Base-by-base conservation (phyloP, 768 basidiomycete species). In the Tylopilus subfusipes region DNA sequence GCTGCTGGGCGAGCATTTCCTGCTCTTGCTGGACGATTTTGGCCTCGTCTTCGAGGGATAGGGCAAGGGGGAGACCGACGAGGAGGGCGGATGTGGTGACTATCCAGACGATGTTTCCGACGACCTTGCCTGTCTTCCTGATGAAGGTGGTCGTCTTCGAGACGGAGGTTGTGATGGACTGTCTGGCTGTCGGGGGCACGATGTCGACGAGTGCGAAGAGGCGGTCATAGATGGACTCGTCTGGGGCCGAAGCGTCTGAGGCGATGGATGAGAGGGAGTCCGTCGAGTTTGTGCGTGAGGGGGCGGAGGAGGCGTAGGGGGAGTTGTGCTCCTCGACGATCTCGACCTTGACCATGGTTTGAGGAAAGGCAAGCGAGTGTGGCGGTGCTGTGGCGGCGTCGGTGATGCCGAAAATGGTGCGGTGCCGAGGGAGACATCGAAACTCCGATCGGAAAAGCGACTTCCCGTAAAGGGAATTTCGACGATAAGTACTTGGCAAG, bases 31-130 rank as follows among this genome's bases (percentile, higher is more conserved):
- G 85, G 12, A 93, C 87, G 53, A 96, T 82, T 74, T 94, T 93
- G 50, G 91, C 88, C 76, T 99, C 97, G 73, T 97, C 96, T 74
- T 99, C 97, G 63, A 98, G 78, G 56, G 85, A 88, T 62, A 98
- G 80, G 5, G 95, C 93, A 57, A 98, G 79, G 31, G 97, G 97
- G 36, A 99, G 78, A 14, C 92, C 97, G 47, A 99, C 88, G 60
- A 99, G 83, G 51, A 99, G 78, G 1, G 95, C 94, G 42, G 88
- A 91, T 10, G 96, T 98, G 51, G 92, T 94, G 67, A 98, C 77
- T 57, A 97, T 81, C 97, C 97, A 99, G 53, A 95, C 90, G 62
- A 93, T 73, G 70, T 89, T 94, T 14, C 97, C 96, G 31, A 85
- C 81, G 48, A 90, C 63, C 73, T 85, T 90, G 45, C 84, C 78